Conservation (phyloP, 257 asterid species). For the Thymus mandschuricus region DNA sequence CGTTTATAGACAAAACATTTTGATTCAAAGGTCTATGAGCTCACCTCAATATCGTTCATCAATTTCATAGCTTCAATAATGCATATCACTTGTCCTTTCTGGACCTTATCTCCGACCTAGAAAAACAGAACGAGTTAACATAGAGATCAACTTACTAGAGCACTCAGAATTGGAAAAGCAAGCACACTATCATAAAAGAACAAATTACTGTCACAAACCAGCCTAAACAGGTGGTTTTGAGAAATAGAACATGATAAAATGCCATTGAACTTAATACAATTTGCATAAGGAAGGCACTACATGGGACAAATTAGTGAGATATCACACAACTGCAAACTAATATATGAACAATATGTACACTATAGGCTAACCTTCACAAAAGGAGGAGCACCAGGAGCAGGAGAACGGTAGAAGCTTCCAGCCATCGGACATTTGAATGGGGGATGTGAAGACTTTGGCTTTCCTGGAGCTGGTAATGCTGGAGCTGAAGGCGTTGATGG, state of each 20-base stretch:
- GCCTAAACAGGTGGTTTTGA: not conserved
- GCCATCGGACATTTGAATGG: conserved; percentile 77
- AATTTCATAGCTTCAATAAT: conserved; percentile 79
- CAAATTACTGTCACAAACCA: not conserved
- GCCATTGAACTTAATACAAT: not conserved
- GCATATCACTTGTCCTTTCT: conserved; percentile 68
- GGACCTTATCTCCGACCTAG: conserved; percentile 73
- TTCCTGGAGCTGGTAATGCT: conserved; percentile 36
- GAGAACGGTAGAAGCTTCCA: conserved; percentile 64
- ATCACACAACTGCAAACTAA: not conserved
- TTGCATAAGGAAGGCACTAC: not conserved
- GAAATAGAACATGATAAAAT: not conserved
- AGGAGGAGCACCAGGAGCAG: conserved; percentile 68
- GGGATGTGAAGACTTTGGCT: conserved; percentile 64
- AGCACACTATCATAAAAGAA: not conserved
- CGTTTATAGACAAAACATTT: conserved; percentile 12
- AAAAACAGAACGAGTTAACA: conserved; percentile 23
- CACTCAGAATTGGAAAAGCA: not conserved
- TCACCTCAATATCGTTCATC: conserved; percentile 80
- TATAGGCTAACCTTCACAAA: conserved; percentile 58
- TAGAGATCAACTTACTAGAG: not conserved
- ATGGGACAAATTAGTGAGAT: not conserved
- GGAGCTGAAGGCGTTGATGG: conserved; percentile 43
- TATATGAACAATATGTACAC: not conserved
- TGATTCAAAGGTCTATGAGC: conserved; percentile 25